Base-by-base conservation (phyloP, 2,329 filamentous ascomycete genomes). In the Periconia digitata region DNA sequence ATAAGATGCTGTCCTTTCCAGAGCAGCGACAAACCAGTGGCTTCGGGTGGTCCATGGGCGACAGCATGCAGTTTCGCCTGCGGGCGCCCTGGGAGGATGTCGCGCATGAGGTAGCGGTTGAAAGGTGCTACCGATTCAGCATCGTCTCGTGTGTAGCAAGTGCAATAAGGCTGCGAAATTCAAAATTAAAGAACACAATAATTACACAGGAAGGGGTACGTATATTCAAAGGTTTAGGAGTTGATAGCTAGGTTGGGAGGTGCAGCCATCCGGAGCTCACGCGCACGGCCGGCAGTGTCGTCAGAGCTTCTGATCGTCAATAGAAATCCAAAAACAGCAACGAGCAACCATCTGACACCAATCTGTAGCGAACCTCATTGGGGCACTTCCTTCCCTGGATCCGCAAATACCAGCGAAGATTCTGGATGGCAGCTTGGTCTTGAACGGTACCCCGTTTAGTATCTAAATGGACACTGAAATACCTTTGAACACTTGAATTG, bases 71-170 rank as follows among this genome's bases (percentile, higher is more conserved):
- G 85, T 78, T 84, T 87, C 63, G 86, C 80, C 77, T 83, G 84
- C 70, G 90, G 88, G 76, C 85, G 84, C 71, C 89, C 89, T 56
- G 90, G 90, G 62, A 92, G 80, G 74, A 92, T 83, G 69, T 84
- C 82, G 79, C 85, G 85, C 87, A 91, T 91, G 72, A 50, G 53
- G 49, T 40, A 44, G 40, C 34, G 50, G 42, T 34, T 36, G 21
- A 20, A 21, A 44, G 40, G 27, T 43, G 47, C 55, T 68, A 68
- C 51, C 60, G 59, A 41, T 58, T 24, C 44, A 43, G 39, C 63
- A 63, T 67, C 34, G 38, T 62, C 49, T 50, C 35, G 35, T 41
- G 34, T 32, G 40, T 45, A 32, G 10, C 10, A 32, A 32, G 27
- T n/a, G n/a, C n/a, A n/a, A 5, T 32, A 27, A 13, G 24, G 24